A percentile compares a stretch with the other conserved stretches of the same genome.
Evolutionary conservation across 352 stramenopile genomes (phyloP).

Genomic region (Phytophthora cryptogea): DNA sequence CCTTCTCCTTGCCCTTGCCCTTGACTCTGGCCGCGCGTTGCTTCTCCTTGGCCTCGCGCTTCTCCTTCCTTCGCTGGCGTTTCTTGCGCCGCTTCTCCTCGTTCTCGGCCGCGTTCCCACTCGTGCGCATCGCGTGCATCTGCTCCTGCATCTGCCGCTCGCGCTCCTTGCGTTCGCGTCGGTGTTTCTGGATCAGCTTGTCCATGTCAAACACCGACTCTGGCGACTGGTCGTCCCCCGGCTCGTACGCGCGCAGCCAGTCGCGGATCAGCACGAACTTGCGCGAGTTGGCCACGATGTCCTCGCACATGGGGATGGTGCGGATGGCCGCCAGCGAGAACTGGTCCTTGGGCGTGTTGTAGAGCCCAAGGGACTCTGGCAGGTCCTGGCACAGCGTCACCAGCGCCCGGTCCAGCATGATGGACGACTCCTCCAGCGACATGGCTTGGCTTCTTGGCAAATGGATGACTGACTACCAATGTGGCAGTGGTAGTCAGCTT

Average conservation of each 20-base stretch:
- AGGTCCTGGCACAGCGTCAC: constrained; percentile 79
- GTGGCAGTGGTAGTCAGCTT: too few species aligned
- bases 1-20: constrained; percentile 29
- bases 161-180: constrained; percentile 54
- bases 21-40: neutral
- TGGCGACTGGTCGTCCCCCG: constrained; percentile 55
- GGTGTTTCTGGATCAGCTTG: constrained; percentile 46
- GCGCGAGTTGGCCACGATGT: constrained; percentile 53
- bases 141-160: constrained; percentile 44
- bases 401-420: constrained; percentile 77
- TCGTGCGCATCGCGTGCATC: constrained; percentile 47
- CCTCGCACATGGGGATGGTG: constrained; percentile 55
- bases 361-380: constrained; percentile 78
- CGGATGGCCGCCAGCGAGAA: constrained; percentile 63
- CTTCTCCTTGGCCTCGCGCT: constrained; percentile 17
- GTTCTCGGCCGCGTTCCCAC: constrained; percentile 18
- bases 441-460: constrained; percentile 34
- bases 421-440: constrained; percentile 70
- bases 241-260: constrained; percentile 75
- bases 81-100: constrained; percentile 35
- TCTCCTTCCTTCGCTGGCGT: constrained; percentile 31
- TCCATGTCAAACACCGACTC: constrained; percentile 63
- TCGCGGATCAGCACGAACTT: constrained; percentile 72
- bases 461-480: too few species aligned
- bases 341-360: constrained; percentile 77